phyloP scores from a whole-genome alignment of 352 stramenopile genomes.

The Globisporangium recalcitrans region DNA sequence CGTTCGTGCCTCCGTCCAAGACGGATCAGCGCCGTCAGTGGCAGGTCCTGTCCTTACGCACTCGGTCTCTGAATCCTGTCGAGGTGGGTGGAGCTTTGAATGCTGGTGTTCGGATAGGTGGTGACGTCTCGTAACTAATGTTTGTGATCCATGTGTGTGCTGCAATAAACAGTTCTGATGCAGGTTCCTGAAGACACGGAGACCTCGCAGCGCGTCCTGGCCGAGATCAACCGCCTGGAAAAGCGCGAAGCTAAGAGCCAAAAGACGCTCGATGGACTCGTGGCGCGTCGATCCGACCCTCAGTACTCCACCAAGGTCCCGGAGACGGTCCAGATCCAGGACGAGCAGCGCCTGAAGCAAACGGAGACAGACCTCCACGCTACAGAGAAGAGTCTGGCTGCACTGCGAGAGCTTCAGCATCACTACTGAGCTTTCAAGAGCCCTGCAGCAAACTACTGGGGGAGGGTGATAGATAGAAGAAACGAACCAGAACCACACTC shows the following conservation, averaged over 20 bases:
- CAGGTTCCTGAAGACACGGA: constrained; percentile 58
- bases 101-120: background rate
- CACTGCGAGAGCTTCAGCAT: constrained; percentile 45
- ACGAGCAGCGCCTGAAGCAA: constrained; percentile 47
- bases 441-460: background rate
- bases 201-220: constrained; percentile 52
- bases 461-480: constrained; percentile 1
- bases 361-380: constrained; percentile 52
- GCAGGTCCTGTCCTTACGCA: constrained; percentile 35
- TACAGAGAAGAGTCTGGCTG: constrained; percentile 45
- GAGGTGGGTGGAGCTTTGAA: constrained; percentile 24
- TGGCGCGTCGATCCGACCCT: constrained; percentile 31
- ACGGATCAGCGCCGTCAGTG: background rate
- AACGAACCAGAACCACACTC: background rate
- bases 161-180: constrained; percentile 50
- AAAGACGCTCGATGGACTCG: constrained; percentile 38
- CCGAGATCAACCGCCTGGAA: constrained; percentile 56
- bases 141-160: constrained; percentile 5
- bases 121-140: background rate
- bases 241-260: constrained; percentile 61
- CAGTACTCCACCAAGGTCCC: constrained; percentile 68
- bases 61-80: constrained; percentile 48
- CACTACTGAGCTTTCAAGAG: constrained; percentile 30
- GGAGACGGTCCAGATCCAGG: constrained; percentile 54
- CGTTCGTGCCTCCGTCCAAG: constrained; percentile 19